Conservation (phyloP, 345 rosid species). For the Mallotus nudiflorus region DNA sequence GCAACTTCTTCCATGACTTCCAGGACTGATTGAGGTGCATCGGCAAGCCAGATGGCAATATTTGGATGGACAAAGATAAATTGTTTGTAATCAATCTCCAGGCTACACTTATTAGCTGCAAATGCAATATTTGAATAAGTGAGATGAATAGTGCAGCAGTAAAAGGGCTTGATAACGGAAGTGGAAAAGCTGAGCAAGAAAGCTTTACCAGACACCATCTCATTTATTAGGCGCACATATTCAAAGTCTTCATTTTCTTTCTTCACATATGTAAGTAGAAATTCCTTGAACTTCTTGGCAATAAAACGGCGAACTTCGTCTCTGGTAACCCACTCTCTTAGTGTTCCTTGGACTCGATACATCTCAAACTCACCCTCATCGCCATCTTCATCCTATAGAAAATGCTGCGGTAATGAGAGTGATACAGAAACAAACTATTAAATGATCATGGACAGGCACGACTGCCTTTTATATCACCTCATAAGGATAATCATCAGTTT, state of each 20-base stretch:
- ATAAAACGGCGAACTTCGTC: slow-evolving; percentile 96
- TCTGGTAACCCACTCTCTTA: slow-evolving; percentile 97
- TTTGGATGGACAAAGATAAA: slow-evolving; percentile 90
- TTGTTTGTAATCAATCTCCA: slow-evolving; percentile 90
- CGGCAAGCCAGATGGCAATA: slow-evolving; percentile 96
- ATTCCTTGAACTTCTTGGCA: slow-evolving; percentile 84
- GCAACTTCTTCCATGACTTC: slow-evolving; percentile 97
- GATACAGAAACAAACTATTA: neutral
- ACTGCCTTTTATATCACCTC: slow-evolving; percentile 41
- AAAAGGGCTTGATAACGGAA: neutral
- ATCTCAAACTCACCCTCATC: slow-evolving; percentile 87
- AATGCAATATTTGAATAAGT: slow-evolving; percentile 11
- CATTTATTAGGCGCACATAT: slow-evolving; percentile 80
- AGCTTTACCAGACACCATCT: slow-evolving; percentile 83
- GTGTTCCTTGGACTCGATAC: slow-evolving; percentile 89
- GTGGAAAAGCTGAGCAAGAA: slow-evolving; percentile 6
- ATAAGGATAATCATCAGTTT: slow-evolving; percentile 68
- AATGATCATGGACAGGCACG: neutral
- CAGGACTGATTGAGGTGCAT: slow-evolving; percentile 95
- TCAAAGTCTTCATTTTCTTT: slow-evolving; percentile 65
- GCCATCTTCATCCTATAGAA: slow-evolving; percentile 62
- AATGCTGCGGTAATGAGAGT: neutral
- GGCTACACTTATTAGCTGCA: slow-evolving; percentile 88
- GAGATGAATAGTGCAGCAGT: neutral
- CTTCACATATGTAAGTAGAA: slow-evolving; percentile 74